Evolutionary conservation across 1,284 basidiomycete genomes (phyloP).

Genomic region (Sporisorium iseilematis-ciliati): DNA sequence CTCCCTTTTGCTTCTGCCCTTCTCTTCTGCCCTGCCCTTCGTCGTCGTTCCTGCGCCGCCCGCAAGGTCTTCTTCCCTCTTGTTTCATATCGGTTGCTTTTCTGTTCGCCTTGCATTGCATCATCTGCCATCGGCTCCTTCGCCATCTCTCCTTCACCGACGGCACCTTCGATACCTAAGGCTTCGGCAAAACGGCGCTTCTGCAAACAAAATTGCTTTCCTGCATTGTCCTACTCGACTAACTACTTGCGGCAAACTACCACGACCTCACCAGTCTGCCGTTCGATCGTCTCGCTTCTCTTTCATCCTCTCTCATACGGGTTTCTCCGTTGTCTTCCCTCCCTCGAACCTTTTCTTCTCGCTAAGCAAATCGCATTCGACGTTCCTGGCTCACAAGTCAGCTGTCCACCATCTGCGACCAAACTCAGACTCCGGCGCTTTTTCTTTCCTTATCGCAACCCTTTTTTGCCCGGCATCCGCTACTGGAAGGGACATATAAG

Average conservation of each 20-base stretch:
- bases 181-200: neutral
- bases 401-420: neutral
- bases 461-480: neutral
- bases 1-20: too few relatives aligned
- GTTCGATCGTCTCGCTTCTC: slow-evolving; percentile 8
- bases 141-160: slow-evolving; percentile 4
- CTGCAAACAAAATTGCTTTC: neutral
- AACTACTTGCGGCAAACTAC: slow-evolving; percentile 1
- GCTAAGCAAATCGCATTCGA: neutral
- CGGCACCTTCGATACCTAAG: slow-evolving; percentile 9
- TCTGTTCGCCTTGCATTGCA: neutral
- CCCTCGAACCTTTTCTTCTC: neutral
- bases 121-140: slow-evolving; percentile 18
- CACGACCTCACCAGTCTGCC: slow-evolving; percentile 38
- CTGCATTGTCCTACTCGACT: neutral
- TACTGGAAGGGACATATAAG: neutral
- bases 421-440: neutral
- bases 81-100: neutral
- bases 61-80: neutral
- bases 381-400: slow-evolving; percentile 13
- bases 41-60: too few relatives aligned
- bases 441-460: neutral
- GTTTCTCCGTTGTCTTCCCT: neutral
- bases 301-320: neutral
- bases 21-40: too few relatives aligned